Evolutionary conservation across 352 stramenopile species (phyloP), one percentile per base, ranked within the genome.

Genomic region (Saprolegnia parasitica): DNA sequence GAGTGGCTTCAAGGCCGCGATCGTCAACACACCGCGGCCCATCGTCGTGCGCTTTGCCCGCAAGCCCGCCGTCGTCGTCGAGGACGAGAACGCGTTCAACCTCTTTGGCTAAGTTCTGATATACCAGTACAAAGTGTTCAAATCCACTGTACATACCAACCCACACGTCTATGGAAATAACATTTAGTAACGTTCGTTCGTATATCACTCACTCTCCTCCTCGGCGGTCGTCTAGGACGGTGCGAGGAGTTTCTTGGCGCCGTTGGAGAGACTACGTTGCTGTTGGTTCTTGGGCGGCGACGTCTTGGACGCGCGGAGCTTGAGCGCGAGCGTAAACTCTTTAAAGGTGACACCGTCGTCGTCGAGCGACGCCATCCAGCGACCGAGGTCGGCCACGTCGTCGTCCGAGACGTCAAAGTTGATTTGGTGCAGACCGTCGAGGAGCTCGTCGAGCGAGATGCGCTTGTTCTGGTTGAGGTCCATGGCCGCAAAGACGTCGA

Each of bases 1-100:
- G 42, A 79, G 75, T 16, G 84, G 91, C 68, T 95, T 95, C 56
- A 84, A 83, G 35, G 75, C 82, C 21, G 77, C 93, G 46, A 86
- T 95, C 45, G 78, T 73, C 35, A 74, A 73, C 21, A 78, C 75
- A 11, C 73, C 81, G 18, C 81, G 87, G 1, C 87, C 87, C 4
- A 65, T 92, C 23, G 83, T 91, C 23, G 67, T 95, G 56, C 87
- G 85, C 18, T 90, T 95, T 24, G 42, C 23, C 39, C 40, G 50
- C 15, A 66, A 52, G 37, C 57, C 29, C 57, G 29, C 42, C 5
- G 5, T 50, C 18, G 23, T 62, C 35, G 23, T 49, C 16, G 78
- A 72, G 8, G 77, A 76, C 52, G 73, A 72, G 45, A 72, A 78
- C 42, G 80, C 81, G 1, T 92, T 76, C 58, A 80, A 85, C 71